Percentiles rank a stretch among this genome's conserved stretches.
These are phyloP conservation scores for Penicillium herquei DNA, from an alignment of 495 filamentous ascomycete species.

Conservation along the genomic window DNA sequence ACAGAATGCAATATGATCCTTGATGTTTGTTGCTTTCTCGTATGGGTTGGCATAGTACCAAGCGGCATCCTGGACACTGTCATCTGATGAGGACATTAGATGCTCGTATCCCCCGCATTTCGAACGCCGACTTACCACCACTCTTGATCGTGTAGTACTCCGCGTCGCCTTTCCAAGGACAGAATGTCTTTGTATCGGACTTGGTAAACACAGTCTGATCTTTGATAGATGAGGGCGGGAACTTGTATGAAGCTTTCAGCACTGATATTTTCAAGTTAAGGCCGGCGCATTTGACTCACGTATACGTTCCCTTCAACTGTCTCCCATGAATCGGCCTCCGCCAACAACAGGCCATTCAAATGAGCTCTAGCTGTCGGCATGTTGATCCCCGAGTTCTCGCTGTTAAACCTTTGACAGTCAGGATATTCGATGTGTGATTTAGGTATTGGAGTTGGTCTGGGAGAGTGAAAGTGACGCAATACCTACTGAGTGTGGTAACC, in stretches of 20 bases:
- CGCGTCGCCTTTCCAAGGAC: slow-evolving; percentile 70
- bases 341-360: slow-evolving; percentile 56
- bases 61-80: slow-evolving; percentile 56
- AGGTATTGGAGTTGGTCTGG: too few relatives aligned
- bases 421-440: too few relatives aligned
- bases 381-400: too few relatives aligned
- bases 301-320: slow-evolving; percentile 74
- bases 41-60: slow-evolving; percentile 65
- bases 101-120: neutral
- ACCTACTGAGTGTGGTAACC: too few relatives aligned
- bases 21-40: slow-evolving; percentile 56
- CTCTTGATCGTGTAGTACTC: slow-evolving; percentile 64
- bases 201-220: slow-evolving; percentile 46
- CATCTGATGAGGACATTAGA: slow-evolving; percentile 32
- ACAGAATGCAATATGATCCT: slow-evolving; percentile 68
- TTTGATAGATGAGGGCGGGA: slow-evolving; percentile 36
- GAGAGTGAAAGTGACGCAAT: too few relatives aligned
- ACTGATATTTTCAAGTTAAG: neutral
- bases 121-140: slow-evolving; percentile 40
- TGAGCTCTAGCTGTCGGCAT: slow-evolving; percentile 57
- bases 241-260: slow-evolving; percentile 22
- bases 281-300: slow-evolving; percentile 33
- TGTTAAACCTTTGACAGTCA: too few relatives aligned
- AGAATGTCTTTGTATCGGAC: slow-evolving; percentile 52
- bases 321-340: slow-evolving; percentile 60